A percentile compares a stretch with the other conserved stretches of the same genome.
Evolutionary conservation across 2,329 filamentous ascomycete genomes (phyloP).

Genomic region (Claviceps humidiphila): DNA sequence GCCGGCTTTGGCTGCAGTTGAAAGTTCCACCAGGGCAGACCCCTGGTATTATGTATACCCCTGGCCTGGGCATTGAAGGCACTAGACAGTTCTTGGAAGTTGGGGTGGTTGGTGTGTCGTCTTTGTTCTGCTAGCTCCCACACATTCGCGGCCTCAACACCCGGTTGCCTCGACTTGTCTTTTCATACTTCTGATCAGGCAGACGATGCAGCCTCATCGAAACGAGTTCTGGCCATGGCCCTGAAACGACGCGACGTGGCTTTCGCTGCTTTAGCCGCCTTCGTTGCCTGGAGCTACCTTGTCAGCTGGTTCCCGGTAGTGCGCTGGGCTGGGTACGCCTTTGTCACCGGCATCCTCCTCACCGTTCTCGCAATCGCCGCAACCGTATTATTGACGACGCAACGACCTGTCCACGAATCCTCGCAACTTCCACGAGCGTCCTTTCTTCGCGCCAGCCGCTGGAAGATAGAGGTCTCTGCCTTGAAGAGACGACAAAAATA

Average conservation of each 20-base stretch:
- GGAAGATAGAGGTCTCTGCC: conserved; percentile 56
- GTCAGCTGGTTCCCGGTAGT: conserved; percentile 72
- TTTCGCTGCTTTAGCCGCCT: conserved; percentile 53
- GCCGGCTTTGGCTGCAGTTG: background rate
- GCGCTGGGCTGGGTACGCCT: conserved; percentile 76
- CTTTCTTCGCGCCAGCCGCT: conserved; percentile 50
- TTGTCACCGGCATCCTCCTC: conserved; percentile 54
- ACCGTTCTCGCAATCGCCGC: conserved; percentile 41
- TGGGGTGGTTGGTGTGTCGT: background rate
- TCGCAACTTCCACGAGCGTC: conserved; percentile 32
- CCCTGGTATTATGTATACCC: background rate
- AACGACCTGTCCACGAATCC: conserved; percentile 29
- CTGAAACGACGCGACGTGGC: conserved; percentile 61
- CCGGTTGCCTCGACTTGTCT: background rate
- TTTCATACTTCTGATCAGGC: conserved; percentile 1
- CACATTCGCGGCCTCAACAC: background rate
- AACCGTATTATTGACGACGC: conserved; percentile 41
- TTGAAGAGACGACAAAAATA: conserved; percentile 56
- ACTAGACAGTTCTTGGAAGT: background rate
- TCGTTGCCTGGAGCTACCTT: conserved; percentile 79
- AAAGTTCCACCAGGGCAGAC: background rate
- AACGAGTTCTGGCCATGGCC: conserved; percentile 40
- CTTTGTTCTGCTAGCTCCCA: background rate
- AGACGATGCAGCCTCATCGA: conserved; percentile 19
- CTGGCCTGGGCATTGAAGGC: background rate